phyloP scores from a whole-genome alignment of 208 protist species.

The Trypanosoma boissoni region DNA sequence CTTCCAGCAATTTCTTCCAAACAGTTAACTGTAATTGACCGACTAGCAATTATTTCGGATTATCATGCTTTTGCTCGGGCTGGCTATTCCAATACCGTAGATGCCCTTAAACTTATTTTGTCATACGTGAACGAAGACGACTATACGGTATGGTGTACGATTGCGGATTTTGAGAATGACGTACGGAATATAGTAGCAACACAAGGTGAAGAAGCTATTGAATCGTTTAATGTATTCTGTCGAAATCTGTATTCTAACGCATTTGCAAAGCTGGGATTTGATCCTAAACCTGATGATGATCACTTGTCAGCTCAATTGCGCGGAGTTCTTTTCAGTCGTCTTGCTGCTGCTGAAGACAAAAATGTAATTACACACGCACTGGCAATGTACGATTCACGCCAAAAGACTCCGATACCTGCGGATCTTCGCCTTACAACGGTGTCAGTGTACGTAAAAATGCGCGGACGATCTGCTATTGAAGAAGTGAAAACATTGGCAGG shows the following conservation, averaged over 20 bases:
- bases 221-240: constrained; percentile 49
- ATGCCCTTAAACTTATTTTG: constrained; percentile 37
- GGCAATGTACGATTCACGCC: constrained; percentile 38
- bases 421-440: constrained; percentile 50
- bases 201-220: constrained; percentile 29
- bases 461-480: constrained; percentile 35
- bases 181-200: constrained; percentile 41
- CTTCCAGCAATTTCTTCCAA: constrained; percentile 36
- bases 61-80: constrained; percentile 65
- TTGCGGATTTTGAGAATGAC: constrained; percentile 43
- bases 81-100: constrained; percentile 41
- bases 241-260: constrained; percentile 43
- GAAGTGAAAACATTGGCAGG: constrained; percentile 49
- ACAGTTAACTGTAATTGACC: constrained; percentile 53
- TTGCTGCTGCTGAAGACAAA: constrained; percentile 34
- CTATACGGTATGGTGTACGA: constrained; percentile 38
- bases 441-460: constrained; percentile 34
- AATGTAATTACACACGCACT: constrained; percentile 30
- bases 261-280: constrained; percentile 34
- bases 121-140: constrained; percentile 29
- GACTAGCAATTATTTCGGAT: constrained; percentile 58
- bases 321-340: constrained; percentile 39
- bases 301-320: constrained; percentile 45
- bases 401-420: constrained; percentile 34
- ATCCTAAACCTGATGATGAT: constrained; percentile 19